phyloP scores from a whole-genome alignment of 2,329 filamentous ascomycete genomes.

The Fusarium nisikadoi region DNA sequence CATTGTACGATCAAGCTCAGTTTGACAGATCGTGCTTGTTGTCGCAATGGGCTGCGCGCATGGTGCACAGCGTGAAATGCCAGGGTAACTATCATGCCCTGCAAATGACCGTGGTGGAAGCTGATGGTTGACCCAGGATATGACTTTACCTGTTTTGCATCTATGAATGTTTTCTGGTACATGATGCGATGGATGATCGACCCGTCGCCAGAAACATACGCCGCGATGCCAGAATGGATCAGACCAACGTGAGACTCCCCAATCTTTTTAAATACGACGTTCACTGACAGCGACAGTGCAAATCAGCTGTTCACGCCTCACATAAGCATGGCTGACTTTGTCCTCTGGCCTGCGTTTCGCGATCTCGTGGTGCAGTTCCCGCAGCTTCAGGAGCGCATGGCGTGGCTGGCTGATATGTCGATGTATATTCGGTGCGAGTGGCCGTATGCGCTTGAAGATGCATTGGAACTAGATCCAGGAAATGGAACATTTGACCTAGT shows the following conservation, averaged over 20 bases:
- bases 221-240: slow-evolving; percentile 23
- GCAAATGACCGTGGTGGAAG: accelerated
- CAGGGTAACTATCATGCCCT: background rate
- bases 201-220: slow-evolving; percentile 14
- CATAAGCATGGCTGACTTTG: slow-evolving; percentile 17
- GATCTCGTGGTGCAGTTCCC: slow-evolving; percentile 18
- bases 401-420: slow-evolving; percentile 8
- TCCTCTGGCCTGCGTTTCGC: slow-evolving; percentile 12
- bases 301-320: slow-evolving; percentile 14
- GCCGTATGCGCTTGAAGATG: slow-evolving; percentile 10
- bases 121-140: background rate
- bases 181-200: slow-evolving; percentile 26
- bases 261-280: accelerated
- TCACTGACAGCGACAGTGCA: accelerated
- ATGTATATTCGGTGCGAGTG: slow-evolving; percentile 6
- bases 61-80: slow-evolving; percentile 20
- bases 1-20: slow-evolving; percentile 1
- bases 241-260: background rate
- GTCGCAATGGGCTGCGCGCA: slow-evolving; percentile 23
- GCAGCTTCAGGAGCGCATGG: slow-evolving; percentile 22
- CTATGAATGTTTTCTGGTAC: slow-evolving; percentile 19
- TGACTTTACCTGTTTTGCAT: slow-evolving; percentile 22
- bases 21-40: slow-evolving; percentile 20
- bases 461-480: background rate
- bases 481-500: background rate